Evolutionary conservation across 495 filamentous ascomycete species (phyloP), one percentile per base, ranked within the genome.

Genomic region (Choiromyces venosus): DNA sequence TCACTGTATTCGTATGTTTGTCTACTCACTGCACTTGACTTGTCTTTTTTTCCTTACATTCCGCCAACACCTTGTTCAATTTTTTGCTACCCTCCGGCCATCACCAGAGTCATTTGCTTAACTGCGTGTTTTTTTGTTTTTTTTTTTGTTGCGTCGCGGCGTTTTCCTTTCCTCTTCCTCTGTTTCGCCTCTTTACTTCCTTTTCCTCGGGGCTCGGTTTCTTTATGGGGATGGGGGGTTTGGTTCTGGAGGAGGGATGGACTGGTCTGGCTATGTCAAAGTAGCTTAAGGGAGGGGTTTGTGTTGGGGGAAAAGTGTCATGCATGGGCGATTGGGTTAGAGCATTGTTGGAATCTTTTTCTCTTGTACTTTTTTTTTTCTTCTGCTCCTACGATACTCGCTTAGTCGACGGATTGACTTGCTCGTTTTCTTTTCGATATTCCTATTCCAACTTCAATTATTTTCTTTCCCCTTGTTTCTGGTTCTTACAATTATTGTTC

Each of bases 41-140:
- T 78, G 70, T 33, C 66, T 82, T 79, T 76, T 74, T 79, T 81
- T 77, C 71, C 65, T 69, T 74, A 70, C 52, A 66, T 70, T 74
- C 67, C 77, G 74, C 73, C 72, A n/a, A 74, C 74, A 78, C 74
- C 69, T 70, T 40, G 69, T 78, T 78, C 56, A 74, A 67, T 77
- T 75, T 67, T 81, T 75, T 70, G 46, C 77, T 77, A 78, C 74
- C 74, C 78, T 71, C 66, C 65, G 66, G 39, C 68, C 70, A 70
- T 42, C 44, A 72, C 37, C 74, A 68, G 65, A 39, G 67, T 64
- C 67, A 71, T 52, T 72, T 78, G 71, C 73, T 68, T 74, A 74
- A 37, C 66, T 65, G 70, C 71, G 61, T 70, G 73, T 73, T 74
- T 71, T 81, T 72, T 65, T 66, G 61, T 69, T 42, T 74, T 72